Evolutionary conservation across 2,329 filamentous ascomycete species (phyloP).

Genomic region (Teratosphaeria nubilosa): DNA sequence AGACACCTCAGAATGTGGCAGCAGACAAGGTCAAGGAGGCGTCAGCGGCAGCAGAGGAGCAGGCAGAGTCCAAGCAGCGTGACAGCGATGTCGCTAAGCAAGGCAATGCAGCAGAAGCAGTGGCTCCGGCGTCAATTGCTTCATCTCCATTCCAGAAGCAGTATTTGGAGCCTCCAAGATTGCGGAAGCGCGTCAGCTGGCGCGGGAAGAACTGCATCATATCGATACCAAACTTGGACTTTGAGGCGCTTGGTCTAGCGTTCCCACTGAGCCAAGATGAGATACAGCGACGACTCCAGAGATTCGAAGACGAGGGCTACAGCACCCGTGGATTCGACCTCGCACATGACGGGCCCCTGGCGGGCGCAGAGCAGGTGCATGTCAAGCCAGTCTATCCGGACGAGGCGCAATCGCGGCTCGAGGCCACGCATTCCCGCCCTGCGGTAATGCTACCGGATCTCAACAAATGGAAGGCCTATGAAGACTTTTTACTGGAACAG

Average conservation of each 20-base stretch:
- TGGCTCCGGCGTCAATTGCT: conserved; percentile 3
- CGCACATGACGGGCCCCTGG: conserved; percentile 26
- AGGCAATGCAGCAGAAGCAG: background rate
- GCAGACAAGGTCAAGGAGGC: background rate
- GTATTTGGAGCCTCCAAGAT: conserved; percentile 23
- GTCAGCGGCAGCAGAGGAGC: background rate
- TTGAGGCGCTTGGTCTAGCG: conserved; percentile 31
- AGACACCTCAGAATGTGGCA: too few species aligned
- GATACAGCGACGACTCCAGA: conserved; percentile 51
- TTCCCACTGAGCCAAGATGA: conserved; percentile 41
- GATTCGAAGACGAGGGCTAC: conserved; percentile 62
- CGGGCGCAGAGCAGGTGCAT: conserved; percentile 33
- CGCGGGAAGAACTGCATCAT: conserved; percentile 38
- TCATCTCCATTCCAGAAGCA: conserved; percentile 1
- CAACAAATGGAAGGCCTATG: conserved; percentile 68
- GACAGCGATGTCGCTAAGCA: background rate
- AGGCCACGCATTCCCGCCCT: conserved; percentile 37
- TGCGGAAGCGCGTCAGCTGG: conserved; percentile 36
- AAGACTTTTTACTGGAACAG: conserved; percentile 73
- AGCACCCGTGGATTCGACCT: conserved; percentile 59
- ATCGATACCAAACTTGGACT: conserved; percentile 33
- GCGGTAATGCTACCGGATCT: conserved; percentile 60
- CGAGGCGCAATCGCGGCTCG: conserved; percentile 27
- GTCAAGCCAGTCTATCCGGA: conserved; percentile 61
- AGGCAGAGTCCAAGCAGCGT: background rate